Base-by-base conservation (phyloP, 2,329 filamentous ascomycete species). In the Colletotrichum sidae region DNA sequence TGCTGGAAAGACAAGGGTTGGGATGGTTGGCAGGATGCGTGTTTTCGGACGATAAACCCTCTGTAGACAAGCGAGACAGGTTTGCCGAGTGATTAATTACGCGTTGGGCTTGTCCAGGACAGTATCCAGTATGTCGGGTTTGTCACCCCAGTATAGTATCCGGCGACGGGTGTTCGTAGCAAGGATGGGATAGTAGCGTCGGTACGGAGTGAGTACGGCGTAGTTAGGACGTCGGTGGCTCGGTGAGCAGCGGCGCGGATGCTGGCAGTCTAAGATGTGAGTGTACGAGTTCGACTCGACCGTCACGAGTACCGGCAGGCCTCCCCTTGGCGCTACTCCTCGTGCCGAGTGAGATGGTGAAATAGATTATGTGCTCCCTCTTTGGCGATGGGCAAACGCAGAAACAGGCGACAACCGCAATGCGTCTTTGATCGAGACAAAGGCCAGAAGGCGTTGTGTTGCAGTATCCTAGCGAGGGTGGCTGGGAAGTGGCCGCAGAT, bases 71-170 rank as follows among this genome's bases (percentile, higher is more conserved):
- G 62, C 58, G 41, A 65, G 62, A 61, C 51, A 65, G 39, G 52
- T 62, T 62, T 65, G 52, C 62, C 52, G 58, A 62, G 52, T 62
- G n/a, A 37, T 56, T 39, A 62, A 55, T 57, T 52, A 56, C 52
- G 62, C 62, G 52, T 65, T 56, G 56, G 15, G 47, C 62, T 52
- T 62, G 52, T 65, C 41, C 49, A 52, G 52, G 62, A 53, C 46
- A 41, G 34, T 41, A 45, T 53, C 62, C 52, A 62, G 52, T 52
- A 53, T 39, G 42, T 15, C 35, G 52, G 50, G 52, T 41, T 45
- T 15, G 47, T 51, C 52, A 13, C 47, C 7, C 35, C 37, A 10
- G 47, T 41, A 47, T 42, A 41, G 34, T 53, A 33, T 37, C 45
- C 49, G 34, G 52, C 34, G 15, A 41, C 58, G 58, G 58, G 33